These are phyloP conservation scores for Apium graveolens DNA, from an alignment of 129 eudicot species.

Conservation along the genomic window DNA sequence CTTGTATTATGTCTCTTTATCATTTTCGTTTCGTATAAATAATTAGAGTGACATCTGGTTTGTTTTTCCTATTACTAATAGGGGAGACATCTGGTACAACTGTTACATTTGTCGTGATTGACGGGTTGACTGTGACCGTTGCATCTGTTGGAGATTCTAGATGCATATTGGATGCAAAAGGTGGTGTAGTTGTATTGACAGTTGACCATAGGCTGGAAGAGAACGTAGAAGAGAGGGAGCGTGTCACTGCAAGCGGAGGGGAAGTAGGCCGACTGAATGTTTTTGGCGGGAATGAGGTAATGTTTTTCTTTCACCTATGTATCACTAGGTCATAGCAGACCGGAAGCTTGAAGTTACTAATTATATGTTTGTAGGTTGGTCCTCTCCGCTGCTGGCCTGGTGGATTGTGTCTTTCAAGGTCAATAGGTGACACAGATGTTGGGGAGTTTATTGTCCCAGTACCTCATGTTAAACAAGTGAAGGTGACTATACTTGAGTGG, in stretches of 20 bases:
- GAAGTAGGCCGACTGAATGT: constrained; percentile 90
- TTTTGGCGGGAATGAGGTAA: constrained; percentile 75
- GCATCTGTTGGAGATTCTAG: constrained; percentile 98
- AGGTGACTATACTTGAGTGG: constrained; percentile 30
- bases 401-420: constrained; percentile 93
- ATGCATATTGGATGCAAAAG: constrained; percentile 89
- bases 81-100: constrained; percentile 98
- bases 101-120: constrained; percentile 82
- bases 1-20: neutral
- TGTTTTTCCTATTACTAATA: constrained; percentile 16
- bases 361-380: constrained; percentile 51
- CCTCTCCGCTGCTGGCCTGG: constrained; percentile 99
- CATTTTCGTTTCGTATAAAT: neutral
- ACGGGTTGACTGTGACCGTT: constrained; percentile 95
- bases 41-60: constrained; percentile 83
- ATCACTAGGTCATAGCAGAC: neutral
- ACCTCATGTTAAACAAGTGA: constrained; percentile 97
- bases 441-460: constrained; percentile 95
- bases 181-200: constrained; percentile 78
- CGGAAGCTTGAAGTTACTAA: neutral
- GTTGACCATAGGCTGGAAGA: constrained; percentile 98
- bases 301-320: neutral
- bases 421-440: constrained; percentile 97
- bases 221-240: constrained; percentile 85
- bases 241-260: constrained; percentile 92